Conservation (phyloP, 345 rosid genomes). For the Lepidium africanum region DNA sequence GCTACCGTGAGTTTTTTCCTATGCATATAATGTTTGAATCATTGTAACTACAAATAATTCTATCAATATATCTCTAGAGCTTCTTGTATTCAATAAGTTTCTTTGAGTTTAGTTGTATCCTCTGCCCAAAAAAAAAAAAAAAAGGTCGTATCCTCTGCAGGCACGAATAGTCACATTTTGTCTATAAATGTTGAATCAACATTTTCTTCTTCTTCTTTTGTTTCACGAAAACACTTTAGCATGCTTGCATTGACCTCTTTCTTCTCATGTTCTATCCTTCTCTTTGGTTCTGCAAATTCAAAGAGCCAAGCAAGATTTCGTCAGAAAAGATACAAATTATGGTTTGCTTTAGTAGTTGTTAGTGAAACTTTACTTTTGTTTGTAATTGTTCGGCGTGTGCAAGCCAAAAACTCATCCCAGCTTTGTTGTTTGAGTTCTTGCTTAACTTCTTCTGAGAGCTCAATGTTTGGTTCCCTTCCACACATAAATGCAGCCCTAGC, state of each 20-base stretch:
- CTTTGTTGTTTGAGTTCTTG: conserved; percentile 58
- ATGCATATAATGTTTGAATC: background rate
- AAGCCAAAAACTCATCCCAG: conserved; percentile 87
- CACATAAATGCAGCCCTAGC: conserved; percentile 98
- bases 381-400: conserved; percentile 75
- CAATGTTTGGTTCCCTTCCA: conserved; percentile 93
- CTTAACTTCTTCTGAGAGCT: conserved; percentile 69
- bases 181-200: conserved; percentile 26
- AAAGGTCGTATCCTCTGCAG: no score
- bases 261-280: conserved; percentile 53
- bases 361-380: conserved; percentile 57
- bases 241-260: conserved; percentile 32
- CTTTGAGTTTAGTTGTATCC: background rate
- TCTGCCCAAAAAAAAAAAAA: no score
- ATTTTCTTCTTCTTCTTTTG: conserved; percentile 41
- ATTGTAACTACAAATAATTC: conserved; percentile 3
- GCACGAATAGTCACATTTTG: background rate
- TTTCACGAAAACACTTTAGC: conserved; percentile 25
- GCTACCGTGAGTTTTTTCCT: background rate
- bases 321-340: background rate
- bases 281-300: conserved; percentile 55
- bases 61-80: background rate
- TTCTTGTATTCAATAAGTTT: background rate
- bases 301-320: background rate
- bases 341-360: background rate